Base-by-base conservation (phyloP, 495 filamentous ascomycete species). In the Xylaria scruposa region DNA sequence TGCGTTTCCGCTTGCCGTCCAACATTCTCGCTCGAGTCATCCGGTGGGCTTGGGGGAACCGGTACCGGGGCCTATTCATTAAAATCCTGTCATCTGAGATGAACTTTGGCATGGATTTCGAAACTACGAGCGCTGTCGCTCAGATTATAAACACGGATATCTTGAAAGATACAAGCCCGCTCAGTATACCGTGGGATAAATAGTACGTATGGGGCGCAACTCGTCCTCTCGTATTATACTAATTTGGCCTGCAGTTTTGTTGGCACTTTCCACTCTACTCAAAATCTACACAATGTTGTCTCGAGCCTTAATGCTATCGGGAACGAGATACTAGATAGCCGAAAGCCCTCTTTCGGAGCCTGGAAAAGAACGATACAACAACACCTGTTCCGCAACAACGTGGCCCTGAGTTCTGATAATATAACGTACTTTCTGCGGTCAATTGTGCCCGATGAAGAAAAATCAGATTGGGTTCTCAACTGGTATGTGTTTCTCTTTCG, bases 51-150 rank as follows among this genome's bases (percentile, higher is more conserved):
- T 66, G 63, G 63, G 7, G 13, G 15, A 51, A 51, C 2, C 29
- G 21, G 19, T 15, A 65, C 19, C 0, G 0, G 17, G 13, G 17
- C 7, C 7, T 66, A 38, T 66, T 31, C n/a, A 17, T 1, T 0
- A 51, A 66, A 24, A 26, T 66, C 6, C 1, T 66, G 0, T 46
- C 26, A 6, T 17, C 13, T 0, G 17, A 31, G 2, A 66, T 66
- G 1, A 0, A 13, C n/a, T 26, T 4, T 1, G 0, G 4, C 0
- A 17, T n/a, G 4, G 0, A 13, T 7, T 1, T 0, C 1, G 3
- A 26, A 13, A 31, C 1, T 38, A 66, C 51, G 46, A 38, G 1
- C 2, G 26, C 40, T 17, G 8, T 66, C 7, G 63, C 63, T n/a
- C 15, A 51, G 15, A 49, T 66, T 19, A 49, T 66, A 15, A 51